These are phyloP conservation scores for Leccinum ochraceum DNA, from an alignment of 768 basidiomycete genomes.

Conservation along the genomic window DNA sequence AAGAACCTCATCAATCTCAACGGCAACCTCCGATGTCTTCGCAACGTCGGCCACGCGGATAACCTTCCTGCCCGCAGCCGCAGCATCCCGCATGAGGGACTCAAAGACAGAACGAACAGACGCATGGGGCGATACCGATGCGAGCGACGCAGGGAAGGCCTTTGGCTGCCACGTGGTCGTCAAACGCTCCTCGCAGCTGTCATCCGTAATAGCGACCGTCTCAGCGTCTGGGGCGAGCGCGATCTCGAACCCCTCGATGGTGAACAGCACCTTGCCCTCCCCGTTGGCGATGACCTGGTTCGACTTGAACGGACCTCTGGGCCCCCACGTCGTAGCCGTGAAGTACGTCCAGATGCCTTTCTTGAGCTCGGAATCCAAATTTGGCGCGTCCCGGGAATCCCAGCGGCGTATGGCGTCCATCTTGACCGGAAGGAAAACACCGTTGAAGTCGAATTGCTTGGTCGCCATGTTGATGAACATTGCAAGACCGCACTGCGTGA, in stretches of 20 bases:
- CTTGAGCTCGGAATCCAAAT: constrained; percentile 29
- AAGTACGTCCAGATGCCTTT: constrained; percentile 35
- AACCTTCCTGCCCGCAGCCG: constrained; percentile 20
- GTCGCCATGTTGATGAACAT: constrained; percentile 33
- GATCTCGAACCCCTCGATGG: constrained; percentile 37
- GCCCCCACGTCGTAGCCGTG: constrained; percentile 23
- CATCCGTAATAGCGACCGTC: constrained; percentile 27
- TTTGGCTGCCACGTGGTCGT: constrained; percentile 35
- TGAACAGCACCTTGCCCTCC: constrained; percentile 33
- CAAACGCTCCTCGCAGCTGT: constrained; percentile 31
- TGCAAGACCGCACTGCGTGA: constrained; percentile 26
- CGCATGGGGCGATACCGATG: constrained; percentile 1
- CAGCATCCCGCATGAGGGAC: constrained; percentile 17
- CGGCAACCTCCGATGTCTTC: constrained; percentile 19
- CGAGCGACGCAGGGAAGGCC: constrained; percentile 25
- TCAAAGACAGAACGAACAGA: constrained; percentile 21
- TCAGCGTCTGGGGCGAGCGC: constrained; percentile 32
- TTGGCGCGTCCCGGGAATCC: constrained; percentile 27
- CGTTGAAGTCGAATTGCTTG: constrained; percentile 34
- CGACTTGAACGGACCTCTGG: constrained; percentile 24
- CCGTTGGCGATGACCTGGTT: constrained; percentile 32
- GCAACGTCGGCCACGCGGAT: constrained; percentile 29
- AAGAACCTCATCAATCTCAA: constrained; percentile 18
- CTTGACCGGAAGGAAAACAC: constrained; percentile 34
- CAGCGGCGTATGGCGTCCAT: constrained; percentile 33